A percentile compares a stretch with the other conserved stretches of the same genome.
phyloP scores from a whole-genome alignment of 2,329 filamentous ascomycete genomes.

The Colletotrichum sp. region DNA sequence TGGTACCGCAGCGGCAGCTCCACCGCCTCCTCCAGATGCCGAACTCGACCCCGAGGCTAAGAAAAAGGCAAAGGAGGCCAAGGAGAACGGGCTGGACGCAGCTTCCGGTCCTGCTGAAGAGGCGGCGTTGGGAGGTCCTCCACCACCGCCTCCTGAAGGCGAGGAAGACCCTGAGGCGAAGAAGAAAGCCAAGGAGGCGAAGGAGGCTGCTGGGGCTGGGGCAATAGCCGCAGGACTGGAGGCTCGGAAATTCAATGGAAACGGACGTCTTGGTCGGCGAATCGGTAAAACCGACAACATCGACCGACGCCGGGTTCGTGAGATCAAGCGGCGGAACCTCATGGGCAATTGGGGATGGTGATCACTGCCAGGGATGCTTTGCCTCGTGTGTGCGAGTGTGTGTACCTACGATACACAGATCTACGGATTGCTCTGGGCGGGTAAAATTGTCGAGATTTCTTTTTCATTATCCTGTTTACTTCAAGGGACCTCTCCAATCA shows the following conservation, averaged over 20 bases:
- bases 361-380: not conserved
- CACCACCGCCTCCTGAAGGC: not conserved
- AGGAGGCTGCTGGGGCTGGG: not conserved
- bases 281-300: not conserved
- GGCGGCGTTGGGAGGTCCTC: not conserved
- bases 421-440: not conserved
- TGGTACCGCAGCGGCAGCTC: not conserved
- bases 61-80: constrained; percentile 10
- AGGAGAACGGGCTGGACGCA: not conserved
- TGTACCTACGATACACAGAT: not conserved
- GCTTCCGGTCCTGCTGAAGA: not conserved
- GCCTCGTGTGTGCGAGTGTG: not conserved
- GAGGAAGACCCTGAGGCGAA: not conserved
- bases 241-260: not conserved
- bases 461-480: not conserved
- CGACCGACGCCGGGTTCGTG: not conserved
- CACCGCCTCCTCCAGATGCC: not conserved
- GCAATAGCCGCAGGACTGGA: not conserved
- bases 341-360: constrained; percentile 5
- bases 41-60: not conserved
- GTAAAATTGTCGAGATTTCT: not conserved
- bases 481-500: not conserved
- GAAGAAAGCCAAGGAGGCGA: constrained; percentile 12
- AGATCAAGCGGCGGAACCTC: constrained; percentile 1
- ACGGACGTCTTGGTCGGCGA: not conserved